Evolutionary conservation across 108 stramenopile genomes (phyloP).

Genomic region (Discostella pseudostelligera): DNA sequence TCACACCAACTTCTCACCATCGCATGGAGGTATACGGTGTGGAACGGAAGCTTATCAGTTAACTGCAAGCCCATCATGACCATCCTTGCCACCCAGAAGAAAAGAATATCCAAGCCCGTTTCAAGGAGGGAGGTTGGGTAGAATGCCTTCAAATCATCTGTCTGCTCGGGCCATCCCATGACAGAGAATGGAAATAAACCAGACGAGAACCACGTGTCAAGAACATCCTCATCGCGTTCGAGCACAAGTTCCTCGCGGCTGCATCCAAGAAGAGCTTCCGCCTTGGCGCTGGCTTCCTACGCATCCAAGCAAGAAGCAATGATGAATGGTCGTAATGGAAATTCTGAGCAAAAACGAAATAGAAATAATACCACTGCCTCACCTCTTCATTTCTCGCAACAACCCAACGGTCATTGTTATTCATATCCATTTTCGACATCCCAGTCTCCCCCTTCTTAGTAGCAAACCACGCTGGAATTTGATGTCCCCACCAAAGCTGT

Average conservation of each 20-base stretch:
- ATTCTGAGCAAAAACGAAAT: neutral
- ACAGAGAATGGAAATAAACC: conserved; percentile 99
- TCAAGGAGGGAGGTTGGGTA: conserved; percentile 99
- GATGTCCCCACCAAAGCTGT: conserved; percentile 99
- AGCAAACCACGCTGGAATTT: conserved; percentile 99
- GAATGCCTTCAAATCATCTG: conserved; percentile 95
- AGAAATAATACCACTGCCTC: conserved; percentile 7
- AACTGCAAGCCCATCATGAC: conserved; percentile 99
- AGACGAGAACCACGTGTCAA: conserved; percentile 99
- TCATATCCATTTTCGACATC: conserved; percentile 78
- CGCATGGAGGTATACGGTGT: conserved; percentile 97
- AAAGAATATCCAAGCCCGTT: conserved; percentile 98
- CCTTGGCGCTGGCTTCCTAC: conserved; percentile 83
- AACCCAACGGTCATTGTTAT: conserved; percentile 92
- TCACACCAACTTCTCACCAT: conserved; percentile 69
- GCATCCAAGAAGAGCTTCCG: conserved; percentile 79
- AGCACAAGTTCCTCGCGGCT: conserved; percentile 75
- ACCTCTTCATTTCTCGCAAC: conserved; percentile 91
- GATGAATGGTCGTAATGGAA: neutral
- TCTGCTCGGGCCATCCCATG: conserved; percentile 97
- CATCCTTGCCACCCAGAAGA: conserved; percentile 99
- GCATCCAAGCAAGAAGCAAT: neutral
- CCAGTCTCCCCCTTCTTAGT: conserved; percentile 70
- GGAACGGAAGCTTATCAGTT: conserved; percentile 93
- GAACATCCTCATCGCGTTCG: conserved; percentile 96